Base-by-base conservation (phyloP, 1,284 basidiomycete species). In the Peniophora sp. region DNA sequence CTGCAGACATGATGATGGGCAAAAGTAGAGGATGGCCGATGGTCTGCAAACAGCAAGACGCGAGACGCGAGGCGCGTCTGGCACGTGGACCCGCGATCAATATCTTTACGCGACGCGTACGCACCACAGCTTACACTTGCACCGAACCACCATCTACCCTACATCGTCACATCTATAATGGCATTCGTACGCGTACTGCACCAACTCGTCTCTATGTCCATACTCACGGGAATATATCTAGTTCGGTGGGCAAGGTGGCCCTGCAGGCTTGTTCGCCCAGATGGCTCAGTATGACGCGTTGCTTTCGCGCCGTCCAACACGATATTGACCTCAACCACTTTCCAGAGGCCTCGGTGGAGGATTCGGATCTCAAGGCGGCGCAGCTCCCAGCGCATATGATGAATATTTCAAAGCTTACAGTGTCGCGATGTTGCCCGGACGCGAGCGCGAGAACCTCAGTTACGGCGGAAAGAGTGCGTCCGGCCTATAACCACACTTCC, bases 381-480 rank as follows among this genome's bases (percentile, higher is more conserved):
- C 80, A 6, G 74, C 79, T 51, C 77, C 88, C 10, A 73, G 79
- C 57, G 69, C 81, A 0, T 94, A 89, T 61, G 83, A 90, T 61
- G 85, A 90, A 61, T 89, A 91, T 67, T 73, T 92, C 56, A 89
- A 84, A 61, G 89, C 91, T 8, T 93, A 92, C 68, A 89, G 86
- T 62, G 83, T 92, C 59, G 86, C 87, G 45, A 88, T 93, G 86
- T 77, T 95, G 41, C 82, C 88, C 10, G 83, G 88, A 45, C 79
- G 82, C 59, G 81, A 92, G 66, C 77, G 91, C 66, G 79, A 90
- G 61, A 88, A 97, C 63, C 72, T 98, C 50, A 91, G 90, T 60
- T 92, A 97, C 61, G 97, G 97, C 59, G 97, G 97, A 62, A 99
- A 99, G 77, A 94, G 95, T 97, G 69, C 67, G 92, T 81, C 27